phyloP scores from a whole-genome alignment of 345 rosid genomes.

The Stellera chamaejasme region DNA sequence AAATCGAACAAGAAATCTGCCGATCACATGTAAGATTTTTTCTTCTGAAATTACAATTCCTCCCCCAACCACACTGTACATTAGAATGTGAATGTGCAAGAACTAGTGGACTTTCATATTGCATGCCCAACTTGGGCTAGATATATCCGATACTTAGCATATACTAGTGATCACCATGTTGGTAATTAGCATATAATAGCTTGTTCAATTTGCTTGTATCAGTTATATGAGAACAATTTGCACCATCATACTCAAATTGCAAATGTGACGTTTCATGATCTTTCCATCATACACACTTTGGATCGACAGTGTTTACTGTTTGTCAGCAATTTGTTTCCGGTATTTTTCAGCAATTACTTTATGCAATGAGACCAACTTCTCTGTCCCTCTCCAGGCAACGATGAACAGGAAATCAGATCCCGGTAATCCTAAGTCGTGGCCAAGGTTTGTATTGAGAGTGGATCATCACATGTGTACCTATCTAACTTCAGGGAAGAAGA shows the following conservation, averaged over 20 bases:
- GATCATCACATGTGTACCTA: conserved; percentile 82
- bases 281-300: neutral
- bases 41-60: neutral
- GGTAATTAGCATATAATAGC: too few relatives aligned
- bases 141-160: too few relatives aligned
- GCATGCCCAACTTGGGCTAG: too few relatives aligned
- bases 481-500: conserved; percentile 77
- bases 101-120: too few relatives aligned
- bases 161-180: too few relatives aligned
- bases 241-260: too few relatives aligned
- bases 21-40: conserved; percentile 65
- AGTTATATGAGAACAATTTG: too few relatives aligned
- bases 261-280: too few relatives aligned
- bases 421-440: conserved; percentile 79
- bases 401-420: conserved; percentile 51
- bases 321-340: neutral
- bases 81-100: too few relatives aligned
- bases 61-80: too few relatives aligned
- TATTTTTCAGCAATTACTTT: neutral
- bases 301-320: too few relatives aligned
- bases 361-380: neutral
- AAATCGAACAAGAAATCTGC: conserved; percentile 91
- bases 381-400: conserved; percentile 38
- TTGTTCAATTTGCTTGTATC: too few relatives aligned
- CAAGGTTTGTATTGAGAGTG: conserved; percentile 69